These are phyloP conservation scores for Solanum hybrid DNA, from an alignment of 305 asterid species.

Conservation along the genomic window DNA sequence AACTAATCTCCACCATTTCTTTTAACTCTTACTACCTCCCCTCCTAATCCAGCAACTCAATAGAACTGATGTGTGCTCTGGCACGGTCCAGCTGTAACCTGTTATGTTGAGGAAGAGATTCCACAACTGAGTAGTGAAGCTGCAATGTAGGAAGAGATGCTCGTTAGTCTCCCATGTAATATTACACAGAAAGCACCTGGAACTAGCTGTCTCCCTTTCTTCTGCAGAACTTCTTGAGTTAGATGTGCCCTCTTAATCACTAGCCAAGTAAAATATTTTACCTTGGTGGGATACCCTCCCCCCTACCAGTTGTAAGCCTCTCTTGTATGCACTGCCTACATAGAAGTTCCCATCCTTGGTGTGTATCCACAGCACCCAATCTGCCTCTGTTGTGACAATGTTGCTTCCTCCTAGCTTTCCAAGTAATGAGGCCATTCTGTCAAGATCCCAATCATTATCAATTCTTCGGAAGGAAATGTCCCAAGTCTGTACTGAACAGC, in stretches of 20 bases:
- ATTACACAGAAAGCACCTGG: not conserved
- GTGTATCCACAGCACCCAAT: not conserved
- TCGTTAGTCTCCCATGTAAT: not conserved
- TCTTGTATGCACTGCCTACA: not conserved
- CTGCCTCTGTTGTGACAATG: not conserved
- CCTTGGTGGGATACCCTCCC: not conserved
- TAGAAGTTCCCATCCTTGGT: not conserved
- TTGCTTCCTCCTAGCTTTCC: not conserved
- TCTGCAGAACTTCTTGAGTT: not conserved
- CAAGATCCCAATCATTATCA: not conserved
- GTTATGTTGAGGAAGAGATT: not conserved
- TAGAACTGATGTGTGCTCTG: not conserved
- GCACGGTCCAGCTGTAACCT: not conserved
- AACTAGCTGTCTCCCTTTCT: not conserved
- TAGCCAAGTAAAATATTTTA: not conserved
- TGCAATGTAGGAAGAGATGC: not conserved
- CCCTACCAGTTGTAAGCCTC: not conserved
- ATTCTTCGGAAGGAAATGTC: not conserved
- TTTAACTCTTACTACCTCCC: not conserved
- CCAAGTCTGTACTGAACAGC: not conserved
- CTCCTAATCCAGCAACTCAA: not conserved
- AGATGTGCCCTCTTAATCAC: not conserved
- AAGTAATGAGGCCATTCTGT: not conserved
- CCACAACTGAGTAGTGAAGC: not conserved
- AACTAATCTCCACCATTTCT: not conserved